A percentile compares a stretch with the other conserved stretches of the same genome.
Evolutionary conservation across 139 green algal species (phyloP).

Genomic region (Raphidocelis subcapitata): DNA sequence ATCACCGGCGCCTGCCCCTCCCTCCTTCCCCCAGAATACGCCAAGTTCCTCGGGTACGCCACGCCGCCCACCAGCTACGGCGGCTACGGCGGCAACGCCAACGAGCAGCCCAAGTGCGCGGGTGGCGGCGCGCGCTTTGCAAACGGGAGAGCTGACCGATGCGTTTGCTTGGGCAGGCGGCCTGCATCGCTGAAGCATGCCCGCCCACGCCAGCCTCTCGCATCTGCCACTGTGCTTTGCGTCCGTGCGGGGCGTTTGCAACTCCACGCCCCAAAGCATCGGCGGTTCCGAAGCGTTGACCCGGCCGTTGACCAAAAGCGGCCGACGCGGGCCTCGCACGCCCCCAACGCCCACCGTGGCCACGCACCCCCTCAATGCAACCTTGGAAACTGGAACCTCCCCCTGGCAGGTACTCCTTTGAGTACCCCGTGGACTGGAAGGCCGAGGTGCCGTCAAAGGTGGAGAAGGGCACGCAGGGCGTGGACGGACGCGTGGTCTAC

Average conservation of each 20-base stretch:
- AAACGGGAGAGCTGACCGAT: too few relatives aligned
- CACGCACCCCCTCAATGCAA: too few relatives aligned
- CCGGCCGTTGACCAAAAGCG: too few relatives aligned
- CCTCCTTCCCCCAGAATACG: slow-evolving; percentile 32
- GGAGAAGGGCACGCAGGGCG: slow-evolving; percentile 86
- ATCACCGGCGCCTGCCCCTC: too few relatives aligned
- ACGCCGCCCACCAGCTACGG: slow-evolving; percentile 79
- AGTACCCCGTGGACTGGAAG: slow-evolving; percentile 82
- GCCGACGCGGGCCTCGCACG: too few relatives aligned
- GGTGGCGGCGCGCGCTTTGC: too few relatives aligned
- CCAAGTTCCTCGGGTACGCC: slow-evolving; percentile 63
- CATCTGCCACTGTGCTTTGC: not conserved
- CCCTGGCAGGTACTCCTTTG: slow-evolving; percentile 80
- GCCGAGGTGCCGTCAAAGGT: slow-evolving; percentile 70
- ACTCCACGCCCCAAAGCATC: too few relatives aligned
- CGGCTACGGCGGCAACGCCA: slow-evolving; percentile 78
- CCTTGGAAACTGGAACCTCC: too few relatives aligned
- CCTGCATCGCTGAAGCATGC: not conserved
- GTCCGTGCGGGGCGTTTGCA: too few relatives aligned
- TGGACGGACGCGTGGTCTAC: slow-evolving; percentile 76
- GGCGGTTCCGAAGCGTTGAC: too few relatives aligned
- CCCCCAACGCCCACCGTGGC: too few relatives aligned
- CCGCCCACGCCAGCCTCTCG: not conserved
- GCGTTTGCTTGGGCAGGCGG: too few relatives aligned
- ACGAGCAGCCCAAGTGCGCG: slow-evolving; percentile 62